Conservation (phyloP, 192 early-diverging fungal species). For the Mortierella claussenii region DNA sequence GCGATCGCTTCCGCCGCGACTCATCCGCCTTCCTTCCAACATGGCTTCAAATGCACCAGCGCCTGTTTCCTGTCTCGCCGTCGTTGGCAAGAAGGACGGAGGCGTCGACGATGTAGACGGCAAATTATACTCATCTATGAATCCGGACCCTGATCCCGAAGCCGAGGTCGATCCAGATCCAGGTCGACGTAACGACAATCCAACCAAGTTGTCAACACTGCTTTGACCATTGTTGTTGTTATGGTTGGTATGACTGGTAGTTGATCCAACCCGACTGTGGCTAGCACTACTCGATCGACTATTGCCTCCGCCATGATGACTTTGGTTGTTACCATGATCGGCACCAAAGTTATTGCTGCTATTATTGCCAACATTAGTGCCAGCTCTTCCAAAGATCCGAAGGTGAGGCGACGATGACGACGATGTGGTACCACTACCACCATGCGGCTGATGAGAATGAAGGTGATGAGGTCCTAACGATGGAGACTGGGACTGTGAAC, state of each 20-base stretch:
- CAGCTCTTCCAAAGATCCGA: slow-evolving; percentile 34
- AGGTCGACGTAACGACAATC: slow-evolving; percentile 11
- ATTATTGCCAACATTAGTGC: slow-evolving; percentile 3
- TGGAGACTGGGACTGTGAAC: slow-evolving; percentile 46
- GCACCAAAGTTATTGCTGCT: neutral
- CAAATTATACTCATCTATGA: slow-evolving; percentile 2
- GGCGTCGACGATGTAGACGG: slow-evolving; percentile 11
- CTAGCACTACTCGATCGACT: slow-evolving; percentile 20
- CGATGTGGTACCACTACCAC: neutral
- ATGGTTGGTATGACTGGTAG: slow-evolving; percentile 20
- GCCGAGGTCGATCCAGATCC: too few species aligned
- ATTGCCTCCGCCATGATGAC: neutral
- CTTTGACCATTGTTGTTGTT: too few species aligned
- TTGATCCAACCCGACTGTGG: slow-evolving; percentile 38
- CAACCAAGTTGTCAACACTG: slow-evolving; percentile 7
- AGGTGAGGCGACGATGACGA: slow-evolving; percentile 17
- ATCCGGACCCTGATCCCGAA: slow-evolving; percentile 23
- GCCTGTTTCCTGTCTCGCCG: too few species aligned
- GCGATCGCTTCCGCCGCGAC: slow-evolving; percentile 38
- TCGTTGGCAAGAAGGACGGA: slow-evolving; percentile 3
- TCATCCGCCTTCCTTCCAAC: slow-evolving; percentile 42
- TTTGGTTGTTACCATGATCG: slow-evolving; percentile 4
- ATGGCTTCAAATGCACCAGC: slow-evolving; percentile 26
- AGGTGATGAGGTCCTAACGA: slow-evolving; percentile 9
- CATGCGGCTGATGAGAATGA: too few species aligned